Conservation (phyloP, 108 stramenopile species). For the Skeletonema marinoi region DNA sequence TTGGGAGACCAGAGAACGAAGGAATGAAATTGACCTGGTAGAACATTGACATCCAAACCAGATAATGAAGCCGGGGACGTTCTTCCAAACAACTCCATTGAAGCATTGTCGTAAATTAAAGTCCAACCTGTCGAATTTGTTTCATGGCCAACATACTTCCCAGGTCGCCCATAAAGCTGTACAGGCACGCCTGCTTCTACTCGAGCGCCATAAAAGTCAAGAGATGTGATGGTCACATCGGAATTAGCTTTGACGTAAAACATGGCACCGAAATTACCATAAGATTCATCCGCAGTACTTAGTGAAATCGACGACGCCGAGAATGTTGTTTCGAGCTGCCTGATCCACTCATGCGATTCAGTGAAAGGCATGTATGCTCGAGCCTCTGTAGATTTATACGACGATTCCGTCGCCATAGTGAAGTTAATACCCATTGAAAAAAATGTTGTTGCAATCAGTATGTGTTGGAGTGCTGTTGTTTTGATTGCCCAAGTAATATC, state of each 20-base stretch:
- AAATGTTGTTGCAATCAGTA: background rate
- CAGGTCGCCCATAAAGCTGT: constrained; percentile 9
- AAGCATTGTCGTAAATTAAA: constrained; percentile 12
- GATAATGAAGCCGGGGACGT: background rate
- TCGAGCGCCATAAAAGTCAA: constrained; percentile 17
- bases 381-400: background rate
- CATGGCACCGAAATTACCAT: constrained; percentile 13
- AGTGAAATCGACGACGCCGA: background rate
- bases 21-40: constrained; percentile 9
- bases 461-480: background rate
- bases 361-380: background rate
- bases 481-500: background rate
- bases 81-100: constrained; percentile 17
- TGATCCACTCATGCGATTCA: background rate
- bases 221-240: constrained; percentile 21
- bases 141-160: constrained; percentile 11
- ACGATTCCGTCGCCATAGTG: background rate
- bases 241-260: constrained; percentile 22
- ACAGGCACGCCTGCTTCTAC: constrained; percentile 7
- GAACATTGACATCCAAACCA: constrained; percentile 2
- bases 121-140: constrained; percentile 10
- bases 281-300: constrained; percentile 5
- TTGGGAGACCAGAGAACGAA: constrained; percentile 28
- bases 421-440: background rate
- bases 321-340: background rate